Base-by-base conservation (phyloP, 257 asterid genomes). In the Petunia axillaris region DNA sequence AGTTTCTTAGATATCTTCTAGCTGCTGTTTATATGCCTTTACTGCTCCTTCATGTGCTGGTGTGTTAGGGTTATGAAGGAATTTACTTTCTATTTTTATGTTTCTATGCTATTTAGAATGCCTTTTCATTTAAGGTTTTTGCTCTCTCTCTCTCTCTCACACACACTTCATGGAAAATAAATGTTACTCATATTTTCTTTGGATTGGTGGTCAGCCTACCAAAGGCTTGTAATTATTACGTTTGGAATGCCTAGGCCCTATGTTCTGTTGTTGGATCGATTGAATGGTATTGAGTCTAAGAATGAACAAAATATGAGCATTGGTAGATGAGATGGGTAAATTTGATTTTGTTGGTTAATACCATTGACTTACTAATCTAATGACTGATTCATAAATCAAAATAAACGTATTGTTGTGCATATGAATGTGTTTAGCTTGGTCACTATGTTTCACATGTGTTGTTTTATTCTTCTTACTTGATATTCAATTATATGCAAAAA, bases 1-100 rank as follows among this genome's bases (percentile, higher is more conserved):
- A 87, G 93, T 78, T 53, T 70, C 57, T 10, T 52, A 15, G 63
- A 11, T 52, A 39, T 44, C 13, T 39, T 44, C 13, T 39, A 2
- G 52, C 2, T 37, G 3, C 0, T 36, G 7, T 25, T 77, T 1
- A 6, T 40, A 48, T 48, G 36, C 36, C 36, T 57, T 15, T 57
- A 57, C 11, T 57, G 63, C 35, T 8, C n/a, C 36, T 35, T 52
- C 10, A 11, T 2, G 55, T 9, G 4, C 55, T 55, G 1, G 25
- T 57, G 36, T 57, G 16, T 57, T 6, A 35, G 36, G 9, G 15
- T 52, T 52, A 10, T 52, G 15, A 52, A 52, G 15, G 14, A 57
- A 15, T 15, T 15, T 57, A 5, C 63, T 57, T 57, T 5, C 63
- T 57, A 35, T 15, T 57, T 57, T 25, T 57, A 57, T 57, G 63